Base-by-base conservation (phyloP, 108 stramenopile genomes). In the Fistulifera solaris region DNA sequence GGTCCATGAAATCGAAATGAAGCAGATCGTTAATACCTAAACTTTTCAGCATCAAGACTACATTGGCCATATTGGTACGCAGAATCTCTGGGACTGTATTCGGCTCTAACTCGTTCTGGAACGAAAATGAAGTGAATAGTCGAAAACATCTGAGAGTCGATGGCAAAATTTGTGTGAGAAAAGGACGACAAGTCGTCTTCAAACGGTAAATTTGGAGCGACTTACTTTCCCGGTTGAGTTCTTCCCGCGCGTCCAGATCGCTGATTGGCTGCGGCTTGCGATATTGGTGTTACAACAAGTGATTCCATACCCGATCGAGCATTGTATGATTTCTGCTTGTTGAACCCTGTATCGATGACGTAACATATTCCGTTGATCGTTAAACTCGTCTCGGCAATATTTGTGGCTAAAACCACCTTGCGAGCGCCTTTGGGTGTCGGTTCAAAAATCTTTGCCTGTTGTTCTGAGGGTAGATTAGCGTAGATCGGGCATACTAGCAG, bases 371-470 rank as follows among this genome's bases (percentile, higher is more conserved):
- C 99, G 61, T 98, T 85, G 54, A 99, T 98, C 0, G 99, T 99
- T 0, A 99, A 66, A 41, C 75, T 78, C 10, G 99, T 94, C 61
- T 95, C 94, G 28, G 52, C 52, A 66, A 99, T 99, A 72, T 99
- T 99, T 3, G 99, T 99, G 13, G 95, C 97, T 25, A 99, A 61
- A 2, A 99, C 95, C 1, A 99, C 97, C 73, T 98, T 98, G 1
- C 99, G 71, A 12, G 94, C 89, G 0, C 81, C 88, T 43, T 87
- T 84, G 0, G 96, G 99, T 10, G 96, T 94, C 54, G 90, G 77
- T 57, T 96, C 94, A 62, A 99, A 98, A 21, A 98, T 97, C 72
- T 96, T 98, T n/a, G 99, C 97, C 70, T 99, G 99, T 68, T 97
- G 94, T 18, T 99, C 99, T 7, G 86, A 81, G 1, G 99, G 97